Conservation (phyloP, 2,329 filamentous ascomycete genomes). For the Xylariaceae sp. region DNA sequence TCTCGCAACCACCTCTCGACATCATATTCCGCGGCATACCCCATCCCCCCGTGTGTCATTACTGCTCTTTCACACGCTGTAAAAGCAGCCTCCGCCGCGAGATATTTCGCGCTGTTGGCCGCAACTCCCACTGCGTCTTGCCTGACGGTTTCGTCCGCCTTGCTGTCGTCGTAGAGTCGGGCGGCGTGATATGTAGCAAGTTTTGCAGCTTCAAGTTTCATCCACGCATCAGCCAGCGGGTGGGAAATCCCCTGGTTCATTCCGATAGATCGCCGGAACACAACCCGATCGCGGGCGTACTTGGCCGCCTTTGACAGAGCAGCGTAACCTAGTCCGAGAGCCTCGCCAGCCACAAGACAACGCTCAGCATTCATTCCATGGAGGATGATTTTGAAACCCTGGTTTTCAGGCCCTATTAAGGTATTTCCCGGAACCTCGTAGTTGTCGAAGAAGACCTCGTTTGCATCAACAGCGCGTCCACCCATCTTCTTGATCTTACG, state of each 20-base stretch:
- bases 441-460: slow-evolving; percentile 85
- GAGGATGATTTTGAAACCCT: slow-evolving; percentile 78
- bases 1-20: slow-evolving; percentile 69
- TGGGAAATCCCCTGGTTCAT: slow-evolving; percentile 68
- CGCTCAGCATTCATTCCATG: slow-evolving; percentile 82
- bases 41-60: slow-evolving; percentile 64
- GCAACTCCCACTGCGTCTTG: slow-evolving; percentile 64
- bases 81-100: slow-evolving; percentile 68
- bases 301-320: slow-evolving; percentile 63
- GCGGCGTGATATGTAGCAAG: slow-evolving; percentile 68
- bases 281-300: slow-evolving; percentile 68
- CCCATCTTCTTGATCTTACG: slow-evolving; percentile 84
- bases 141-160: slow-evolving; percentile 52
- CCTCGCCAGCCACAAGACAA: slow-evolving; percentile 76
- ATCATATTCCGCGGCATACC: slow-evolving; percentile 66
- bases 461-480: slow-evolving; percentile 78
- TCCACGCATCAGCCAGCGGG: slow-evolving; percentile 66
- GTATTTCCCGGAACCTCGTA: slow-evolving; percentile 67
- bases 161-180: slow-evolving; percentile 56
- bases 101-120: slow-evolving; percentile 71
- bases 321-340: slow-evolving; percentile 77
- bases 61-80: slow-evolving; percentile 64
- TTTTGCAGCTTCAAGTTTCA: slow-evolving; percentile 67
- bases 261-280: slow-evolving; percentile 68
- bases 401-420: slow-evolving; percentile 71